Evolutionary conservation across 1,284 basidiomycete species (phyloP).

Genomic region (Irpex sp.): DNA sequence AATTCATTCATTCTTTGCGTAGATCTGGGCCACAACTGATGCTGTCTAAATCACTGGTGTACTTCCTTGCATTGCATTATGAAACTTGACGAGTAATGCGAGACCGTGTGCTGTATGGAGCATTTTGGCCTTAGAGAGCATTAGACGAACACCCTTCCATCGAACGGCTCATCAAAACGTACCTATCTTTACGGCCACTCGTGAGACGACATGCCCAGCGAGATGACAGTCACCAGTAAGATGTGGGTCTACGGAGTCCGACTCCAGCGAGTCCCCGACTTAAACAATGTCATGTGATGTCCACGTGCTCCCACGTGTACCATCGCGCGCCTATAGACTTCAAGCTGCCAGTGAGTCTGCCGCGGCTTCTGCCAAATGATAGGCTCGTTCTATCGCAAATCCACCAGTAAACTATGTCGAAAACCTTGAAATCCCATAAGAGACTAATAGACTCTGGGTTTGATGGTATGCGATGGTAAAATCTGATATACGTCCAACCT

Average conservation of each 20-base stretch:
- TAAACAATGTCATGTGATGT: no score
- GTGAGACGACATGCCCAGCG: neutral
- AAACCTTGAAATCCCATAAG: neutral
- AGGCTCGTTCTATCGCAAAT: no score
- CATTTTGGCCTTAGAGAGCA: neutral
- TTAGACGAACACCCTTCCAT: neutral
- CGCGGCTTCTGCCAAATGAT: no score
- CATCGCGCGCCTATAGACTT: no score
- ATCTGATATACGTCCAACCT: neutral
- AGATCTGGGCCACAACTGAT: neutral
- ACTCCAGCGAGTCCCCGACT: no score
- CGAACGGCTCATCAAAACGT: neutral
- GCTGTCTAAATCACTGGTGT: neutral
- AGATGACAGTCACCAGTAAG: no score
- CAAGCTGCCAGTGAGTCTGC: no score
- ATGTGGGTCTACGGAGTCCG: no score
- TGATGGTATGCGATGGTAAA: neutral
- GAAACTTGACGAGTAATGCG: neutral
- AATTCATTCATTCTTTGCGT: neutral
- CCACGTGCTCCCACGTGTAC: no score
- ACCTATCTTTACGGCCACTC: neutral
- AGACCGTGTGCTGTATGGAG: neutral
- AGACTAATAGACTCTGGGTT: neutral
- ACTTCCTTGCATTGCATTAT: no score
- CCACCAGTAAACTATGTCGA: no score